Percentiles rank a stretch among this genome's conserved stretches.
phyloP scores from a whole-genome alignment of 2,329 filamentous ascomycete species.

The Aureobasidium leucospermi region DNA sequence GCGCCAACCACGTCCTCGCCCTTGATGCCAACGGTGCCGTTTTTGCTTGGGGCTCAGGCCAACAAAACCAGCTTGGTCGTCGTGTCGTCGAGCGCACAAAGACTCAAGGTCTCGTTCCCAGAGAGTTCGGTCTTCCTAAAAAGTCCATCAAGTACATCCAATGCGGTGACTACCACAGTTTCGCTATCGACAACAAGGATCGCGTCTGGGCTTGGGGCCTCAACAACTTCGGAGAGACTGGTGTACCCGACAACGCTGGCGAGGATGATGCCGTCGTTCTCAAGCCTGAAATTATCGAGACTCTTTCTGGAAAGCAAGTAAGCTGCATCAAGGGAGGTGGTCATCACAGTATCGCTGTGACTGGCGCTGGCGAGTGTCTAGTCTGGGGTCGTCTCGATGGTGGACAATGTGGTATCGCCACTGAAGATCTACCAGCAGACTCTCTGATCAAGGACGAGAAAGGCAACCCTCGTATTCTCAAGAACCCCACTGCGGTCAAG shows the following conservation, averaged over 20 bases:
- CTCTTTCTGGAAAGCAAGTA: constrained; percentile 58
- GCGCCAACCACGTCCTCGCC: constrained; percentile 65
- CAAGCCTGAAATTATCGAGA: constrained; percentile 60
- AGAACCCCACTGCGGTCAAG: constrained; percentile 53
- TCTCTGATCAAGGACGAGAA: constrained; percentile 58
- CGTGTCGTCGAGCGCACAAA: constrained; percentile 54
- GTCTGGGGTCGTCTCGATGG: constrained; percentile 56
- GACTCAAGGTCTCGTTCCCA: constrained; percentile 48
- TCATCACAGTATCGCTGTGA: constrained; percentile 64
- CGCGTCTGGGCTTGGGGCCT: constrained; percentile 75
- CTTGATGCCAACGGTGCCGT: constrained; percentile 59
- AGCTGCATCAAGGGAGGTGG: constrained; percentile 61
- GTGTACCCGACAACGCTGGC: constrained; percentile 55
- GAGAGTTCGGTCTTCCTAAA: constrained; percentile 50
- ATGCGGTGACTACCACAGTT: constrained; percentile 74
- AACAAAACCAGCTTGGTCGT: constrained; percentile 64
- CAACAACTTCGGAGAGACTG: constrained; percentile 81
- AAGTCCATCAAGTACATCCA: constrained; percentile 54
- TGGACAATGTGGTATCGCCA: constrained; percentile 42
- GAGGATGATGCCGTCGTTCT: constrained; percentile 65
- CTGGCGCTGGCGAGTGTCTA: constrained; percentile 47
- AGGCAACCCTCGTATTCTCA: constrained; percentile 63
- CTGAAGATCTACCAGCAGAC: constrained; percentile 48
- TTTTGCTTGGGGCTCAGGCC: constrained; percentile 64
- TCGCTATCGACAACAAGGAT: constrained; percentile 62